Percentiles rank a stretch among this genome's conserved stretches.
phyloP scores from a whole-genome alignment of 106 monocot genomes.

The Dioscorea zingiberensis region DNA sequence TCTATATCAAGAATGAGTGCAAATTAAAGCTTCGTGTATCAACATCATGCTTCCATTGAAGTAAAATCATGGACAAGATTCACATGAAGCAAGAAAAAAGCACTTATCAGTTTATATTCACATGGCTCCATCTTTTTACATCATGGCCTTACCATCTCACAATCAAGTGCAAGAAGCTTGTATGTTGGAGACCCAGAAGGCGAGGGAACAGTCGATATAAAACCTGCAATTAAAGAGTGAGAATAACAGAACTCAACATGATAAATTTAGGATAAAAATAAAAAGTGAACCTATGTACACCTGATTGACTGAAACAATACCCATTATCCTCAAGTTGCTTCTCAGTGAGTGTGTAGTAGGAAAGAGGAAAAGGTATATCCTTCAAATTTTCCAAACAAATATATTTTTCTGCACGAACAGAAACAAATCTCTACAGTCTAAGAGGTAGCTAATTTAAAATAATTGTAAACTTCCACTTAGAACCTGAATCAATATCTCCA shows the following conservation, averaged over 20 bases:
- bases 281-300: conserved; percentile 16
- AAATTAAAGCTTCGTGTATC: too few relatives aligned
- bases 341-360: conserved; percentile 71
- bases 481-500: too few relatives aligned
- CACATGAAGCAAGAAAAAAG: too few relatives aligned
- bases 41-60: too few relatives aligned
- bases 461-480: too few relatives aligned
- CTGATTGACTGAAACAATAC: conserved; percentile 58
- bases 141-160: conserved; percentile 80
- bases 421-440: background rate
- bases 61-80: too few relatives aligned
- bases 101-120: too few relatives aligned
- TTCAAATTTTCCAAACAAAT: conserved; percentile 27
- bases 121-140: background rate
- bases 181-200: conserved; percentile 38
- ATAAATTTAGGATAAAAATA: background rate
- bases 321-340: conserved; percentile 88
- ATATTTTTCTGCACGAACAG: conserved; percentile 25
- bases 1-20: too few relatives aligned
- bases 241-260: conserved; percentile 6
- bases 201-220: conserved; percentile 59
- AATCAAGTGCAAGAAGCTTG: conserved; percentile 83
- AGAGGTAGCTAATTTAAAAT: too few relatives aligned
- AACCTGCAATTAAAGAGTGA: conserved; percentile 28
- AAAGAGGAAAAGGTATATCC: conserved; percentile 68